Percentiles rank a stretch among this genome's conserved stretches.
Evolutionary conservation across 805 yeast genomes (phyloP).

Genomic region (Ogataea methanolica): DNA sequence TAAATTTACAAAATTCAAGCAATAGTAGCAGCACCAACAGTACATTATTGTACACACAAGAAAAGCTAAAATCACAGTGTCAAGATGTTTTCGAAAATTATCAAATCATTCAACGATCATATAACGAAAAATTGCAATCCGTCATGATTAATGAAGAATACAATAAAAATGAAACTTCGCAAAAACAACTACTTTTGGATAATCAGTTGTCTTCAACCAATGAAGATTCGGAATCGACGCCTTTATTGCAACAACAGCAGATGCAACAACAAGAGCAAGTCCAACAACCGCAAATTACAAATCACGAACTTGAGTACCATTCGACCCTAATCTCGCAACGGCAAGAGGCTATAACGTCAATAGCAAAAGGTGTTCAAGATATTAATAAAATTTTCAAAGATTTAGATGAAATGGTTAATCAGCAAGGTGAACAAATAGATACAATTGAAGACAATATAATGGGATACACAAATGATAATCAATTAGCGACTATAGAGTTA

Average conservation of each 20-base stretch:
- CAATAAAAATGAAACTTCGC: conserved; percentile 12
- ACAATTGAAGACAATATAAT: conserved; percentile 77
- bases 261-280: conserved; percentile 22
- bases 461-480: conserved; percentile 57
- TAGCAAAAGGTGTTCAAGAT: conserved; percentile 76
- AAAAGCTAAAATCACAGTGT: conserved; percentile 54
- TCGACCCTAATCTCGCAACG: conserved; percentile 64
- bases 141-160: conserved; percentile 30
- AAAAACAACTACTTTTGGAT: not conserved
- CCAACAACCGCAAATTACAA: conserved; percentile 24
- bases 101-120: conserved; percentile 38
- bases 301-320: conserved; percentile 54
- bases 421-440: conserved; percentile 83
- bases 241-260: conserved; percentile 19
- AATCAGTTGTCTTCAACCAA: not conserved
- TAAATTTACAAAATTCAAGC: conserved; percentile 4
- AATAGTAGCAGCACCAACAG: conserved; percentile 2
- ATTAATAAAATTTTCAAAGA: conserved; percentile 84
- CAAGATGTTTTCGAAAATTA: conserved; percentile 44
- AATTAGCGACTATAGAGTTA: conserved; percentile 67
- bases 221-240: conserved; percentile 14
- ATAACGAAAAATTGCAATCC: conserved; percentile 44
- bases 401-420: conserved; percentile 68
- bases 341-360: conserved; percentile 63
- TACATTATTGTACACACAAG: conserved; percentile 36